Evolutionary conservation across 78 protist genomes (phyloP).

Genomic region (Guillardia theta): DNA sequence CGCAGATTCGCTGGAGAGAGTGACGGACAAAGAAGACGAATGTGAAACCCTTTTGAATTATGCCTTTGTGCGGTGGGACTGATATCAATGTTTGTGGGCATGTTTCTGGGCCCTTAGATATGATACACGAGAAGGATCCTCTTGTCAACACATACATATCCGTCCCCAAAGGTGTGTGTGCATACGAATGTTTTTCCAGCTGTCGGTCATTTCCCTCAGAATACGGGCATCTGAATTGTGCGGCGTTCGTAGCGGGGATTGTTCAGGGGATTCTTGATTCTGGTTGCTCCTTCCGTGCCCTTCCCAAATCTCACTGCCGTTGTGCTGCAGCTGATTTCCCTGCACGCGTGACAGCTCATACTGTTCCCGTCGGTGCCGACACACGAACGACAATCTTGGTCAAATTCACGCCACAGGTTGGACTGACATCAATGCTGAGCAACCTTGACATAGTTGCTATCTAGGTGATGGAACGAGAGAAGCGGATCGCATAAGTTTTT

Average conservation of each 20-base stretch:
- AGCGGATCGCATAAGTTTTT: too few relatives aligned
- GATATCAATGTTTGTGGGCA: background rate
- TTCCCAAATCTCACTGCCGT: background rate
- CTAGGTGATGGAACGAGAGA: too few relatives aligned
- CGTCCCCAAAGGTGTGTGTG: background rate
- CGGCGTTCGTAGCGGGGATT: background rate
- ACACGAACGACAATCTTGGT: background rate
- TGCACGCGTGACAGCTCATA: constrained; percentile 22
- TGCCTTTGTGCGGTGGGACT: background rate
- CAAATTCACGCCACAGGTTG: constrained; percentile 24
- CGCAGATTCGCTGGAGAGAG: constrained; percentile 78
- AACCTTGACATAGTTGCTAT: background rate
- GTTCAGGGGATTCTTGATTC: constrained; percentile 11
- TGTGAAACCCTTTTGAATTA: constrained; percentile 17
- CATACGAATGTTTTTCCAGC: too few relatives aligned
- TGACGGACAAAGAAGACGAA: constrained; percentile 68
- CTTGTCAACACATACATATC: constrained; percentile 19
- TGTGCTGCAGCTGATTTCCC: background rate
- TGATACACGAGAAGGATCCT: constrained; percentile 31
- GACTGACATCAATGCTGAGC: too few relatives aligned
- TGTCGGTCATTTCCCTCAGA: too few relatives aligned
- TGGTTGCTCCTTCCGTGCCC: background rate
- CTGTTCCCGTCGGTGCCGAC: background rate
- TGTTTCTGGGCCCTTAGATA: background rate
- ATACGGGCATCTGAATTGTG: background rate